phyloP scores from a whole-genome alignment of 176 grass and related monocot species.

The Avena eriantha region DNA sequence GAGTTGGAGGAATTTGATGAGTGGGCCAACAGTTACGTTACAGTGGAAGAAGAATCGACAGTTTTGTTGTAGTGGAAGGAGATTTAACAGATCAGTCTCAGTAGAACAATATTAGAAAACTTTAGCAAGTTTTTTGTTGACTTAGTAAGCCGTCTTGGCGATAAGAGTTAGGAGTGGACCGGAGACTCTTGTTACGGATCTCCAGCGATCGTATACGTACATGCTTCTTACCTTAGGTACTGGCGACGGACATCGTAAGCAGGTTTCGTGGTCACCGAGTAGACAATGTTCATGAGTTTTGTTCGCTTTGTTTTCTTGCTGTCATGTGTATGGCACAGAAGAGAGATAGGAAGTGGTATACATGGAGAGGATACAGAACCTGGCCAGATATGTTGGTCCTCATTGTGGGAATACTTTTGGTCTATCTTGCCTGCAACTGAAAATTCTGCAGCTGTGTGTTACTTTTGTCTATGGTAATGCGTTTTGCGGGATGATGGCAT shows the following conservation, averaged over 20 bases:
- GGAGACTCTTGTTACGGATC: not conserved
- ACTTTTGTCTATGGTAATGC: not conserved
- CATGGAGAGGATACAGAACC: not conserved
- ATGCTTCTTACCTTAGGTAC: constrained; percentile 27
- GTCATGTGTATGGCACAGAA: not conserved
- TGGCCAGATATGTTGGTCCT: constrained; percentile 29
- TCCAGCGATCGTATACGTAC: not conserved
- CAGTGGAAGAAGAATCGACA: constrained; percentile 3
- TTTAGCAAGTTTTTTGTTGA: not conserved
- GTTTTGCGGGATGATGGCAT: not conserved
- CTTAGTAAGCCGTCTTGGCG: not conserved
- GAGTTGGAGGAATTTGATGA: not conserved
- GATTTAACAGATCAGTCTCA: constrained; percentile 15
- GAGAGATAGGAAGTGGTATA: not conserved
- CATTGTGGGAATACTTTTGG: not conserved
- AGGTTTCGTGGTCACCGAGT: not conserved
- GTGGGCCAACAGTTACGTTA: constrained; percentile 2
- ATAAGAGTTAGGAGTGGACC: constrained; percentile 6
- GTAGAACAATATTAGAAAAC: constrained; percentile 4
- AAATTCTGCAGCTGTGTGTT: not conserved
- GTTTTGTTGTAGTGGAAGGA: constrained; percentile 20
- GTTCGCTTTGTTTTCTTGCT: constrained; percentile 9
- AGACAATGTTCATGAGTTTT: constrained; percentile 21
- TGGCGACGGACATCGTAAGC: not conserved
- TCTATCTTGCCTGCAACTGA: not conserved